Conservation (phyloP, 768 basidiomycete species). For the Gloeopeniophorella convolvens region DNA sequence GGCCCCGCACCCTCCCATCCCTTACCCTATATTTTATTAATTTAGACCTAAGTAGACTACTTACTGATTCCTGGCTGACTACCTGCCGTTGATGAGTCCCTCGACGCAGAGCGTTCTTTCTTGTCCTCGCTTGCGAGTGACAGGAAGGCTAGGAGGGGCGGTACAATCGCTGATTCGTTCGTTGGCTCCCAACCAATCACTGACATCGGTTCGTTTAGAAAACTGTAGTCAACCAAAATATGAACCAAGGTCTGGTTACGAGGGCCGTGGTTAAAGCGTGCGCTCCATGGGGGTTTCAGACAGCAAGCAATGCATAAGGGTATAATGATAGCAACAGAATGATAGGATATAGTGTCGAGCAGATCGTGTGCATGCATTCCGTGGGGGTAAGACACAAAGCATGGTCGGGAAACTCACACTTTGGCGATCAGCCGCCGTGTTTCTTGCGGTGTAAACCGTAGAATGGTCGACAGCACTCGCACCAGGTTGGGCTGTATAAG, state of each 20-base stretch:
- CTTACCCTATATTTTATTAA: slow-evolving; percentile 5
- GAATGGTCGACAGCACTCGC: slow-evolving; percentile 83
- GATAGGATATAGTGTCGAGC: not conserved
- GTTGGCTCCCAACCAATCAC: not conserved
- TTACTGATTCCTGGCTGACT: slow-evolving; percentile 12
- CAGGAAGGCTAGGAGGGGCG: slow-evolving; percentile 24
- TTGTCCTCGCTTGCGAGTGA: slow-evolving; percentile 24
- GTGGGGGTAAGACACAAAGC: not conserved
- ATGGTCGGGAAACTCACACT: slow-evolving; percentile 40
- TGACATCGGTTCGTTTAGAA: not conserved
- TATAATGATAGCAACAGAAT: not conserved
- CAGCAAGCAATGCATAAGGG: not conserved
- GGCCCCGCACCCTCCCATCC: not conserved
- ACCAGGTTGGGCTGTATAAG: slow-evolving; percentile 72
- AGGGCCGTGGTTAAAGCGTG: too few relatives aligned
- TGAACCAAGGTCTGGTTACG: too few relatives aligned
- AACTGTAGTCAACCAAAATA: not conserved
- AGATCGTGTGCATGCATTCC: not conserved
- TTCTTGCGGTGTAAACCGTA: slow-evolving; percentile 94
- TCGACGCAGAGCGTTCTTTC: slow-evolving; percentile 22
- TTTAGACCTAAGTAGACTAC: slow-evolving; percentile 1
- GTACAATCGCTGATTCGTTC: not conserved
- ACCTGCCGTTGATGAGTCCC: slow-evolving; percentile 1
- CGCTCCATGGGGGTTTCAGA: too few relatives aligned
- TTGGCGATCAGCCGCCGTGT: slow-evolving; percentile 84